Evolutionary conservation across 306 rosid genomes (phyloP).

Genomic region (Sechiopsis laciniata): DNA sequence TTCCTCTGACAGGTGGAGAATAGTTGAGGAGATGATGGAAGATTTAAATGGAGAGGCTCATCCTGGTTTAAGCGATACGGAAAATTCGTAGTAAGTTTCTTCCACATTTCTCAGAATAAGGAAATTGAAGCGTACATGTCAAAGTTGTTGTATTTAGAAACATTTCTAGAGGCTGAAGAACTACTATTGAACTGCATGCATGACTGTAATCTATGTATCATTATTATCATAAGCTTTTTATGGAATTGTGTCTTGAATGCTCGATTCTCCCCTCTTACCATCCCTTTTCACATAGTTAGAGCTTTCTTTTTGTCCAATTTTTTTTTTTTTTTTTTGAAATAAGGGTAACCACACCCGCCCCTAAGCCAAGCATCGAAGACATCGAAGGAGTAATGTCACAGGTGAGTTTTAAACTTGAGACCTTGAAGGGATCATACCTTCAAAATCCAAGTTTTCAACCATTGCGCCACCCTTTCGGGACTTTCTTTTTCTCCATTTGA

Average conservation of each 20-base stretch:
- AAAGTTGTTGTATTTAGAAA: constrained; percentile 6
- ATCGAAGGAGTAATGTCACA: too few species aligned
- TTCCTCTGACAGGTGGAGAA: constrained; percentile 47
- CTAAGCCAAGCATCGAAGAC: too few species aligned
- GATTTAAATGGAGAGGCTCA: constrained; percentile 53
- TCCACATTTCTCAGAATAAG: constrained; percentile 15
- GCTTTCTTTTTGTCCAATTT: not conserved
- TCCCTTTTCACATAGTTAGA: not conserved
- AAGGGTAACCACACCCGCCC: too few species aligned
- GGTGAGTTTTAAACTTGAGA: too few species aligned
- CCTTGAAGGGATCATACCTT: too few species aligned
- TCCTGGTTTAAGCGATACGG: constrained; percentile 59
- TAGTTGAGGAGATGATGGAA: constrained; percentile 40
- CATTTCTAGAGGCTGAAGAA: constrained; percentile 9
- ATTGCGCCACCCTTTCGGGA: too few species aligned
- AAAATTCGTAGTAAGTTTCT: constrained; percentile 45
- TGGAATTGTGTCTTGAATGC: not conserved
- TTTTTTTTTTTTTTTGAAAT: too few species aligned
- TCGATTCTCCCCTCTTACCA: not conserved
- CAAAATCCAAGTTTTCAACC: too few species aligned
- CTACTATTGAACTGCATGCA: constrained; percentile 2
- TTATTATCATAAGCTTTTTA: not conserved
- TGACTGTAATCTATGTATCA: not conserved
- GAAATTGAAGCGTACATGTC: constrained; percentile 22
- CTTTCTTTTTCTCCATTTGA: not conserved